Evolutionary conservation across 345 rosid genomes (phyloP), one percentile per base, ranked within the genome.

Genomic region (Eucalyptus curtisii): DNA sequence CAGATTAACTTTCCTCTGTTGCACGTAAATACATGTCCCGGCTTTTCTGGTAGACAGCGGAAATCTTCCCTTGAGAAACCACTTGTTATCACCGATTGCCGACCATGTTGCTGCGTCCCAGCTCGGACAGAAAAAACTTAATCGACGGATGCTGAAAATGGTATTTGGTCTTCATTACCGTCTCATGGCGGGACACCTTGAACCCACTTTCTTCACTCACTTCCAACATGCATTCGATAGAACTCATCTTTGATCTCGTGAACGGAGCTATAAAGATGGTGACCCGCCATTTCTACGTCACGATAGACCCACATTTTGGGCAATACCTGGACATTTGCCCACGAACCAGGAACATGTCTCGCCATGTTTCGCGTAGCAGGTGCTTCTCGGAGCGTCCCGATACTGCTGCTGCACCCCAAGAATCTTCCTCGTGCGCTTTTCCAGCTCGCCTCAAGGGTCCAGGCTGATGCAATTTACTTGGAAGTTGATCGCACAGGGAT

Each of bases 291-390:
- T 37, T 31, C 44, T 17, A 40, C 81, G 40, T 37, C 45, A 5
- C 11, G 33, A 0, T 13, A 61, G 71, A 30, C 71, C 71, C 31
- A n/a, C 1, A 0, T 61, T 30, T 30, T 61, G 71, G 71, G 2
- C 16, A 7, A n/a, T 30, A 14, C 31, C 37, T 30, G 33, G 68
- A 61, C 68, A 30, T 61, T 27, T 19, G 68, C 37, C 76, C 37
- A 33, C 10, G 10, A 64, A 64, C 76, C 1, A 64, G 76, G 76
- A 64, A 64, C 16, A 64, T 16, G 76, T 64, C 40, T n/a, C 5
- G 40, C 20, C 40, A n/a, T n/a, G 40, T 64, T 64, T 64, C 31
- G 40, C 20, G 76, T 64, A 1, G 40, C 37, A 17, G 76, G 37
- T n/a, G 76, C 76, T 7, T 64, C 31, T 7, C 76, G 37, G 37